Percentiles rank a stretch among this genome's conserved stretches.
These are phyloP conservation scores for Xylaria sp. DNA, from an alignment of 2,329 filamentous ascomycete genomes.

Conservation along the genomic window DNA sequence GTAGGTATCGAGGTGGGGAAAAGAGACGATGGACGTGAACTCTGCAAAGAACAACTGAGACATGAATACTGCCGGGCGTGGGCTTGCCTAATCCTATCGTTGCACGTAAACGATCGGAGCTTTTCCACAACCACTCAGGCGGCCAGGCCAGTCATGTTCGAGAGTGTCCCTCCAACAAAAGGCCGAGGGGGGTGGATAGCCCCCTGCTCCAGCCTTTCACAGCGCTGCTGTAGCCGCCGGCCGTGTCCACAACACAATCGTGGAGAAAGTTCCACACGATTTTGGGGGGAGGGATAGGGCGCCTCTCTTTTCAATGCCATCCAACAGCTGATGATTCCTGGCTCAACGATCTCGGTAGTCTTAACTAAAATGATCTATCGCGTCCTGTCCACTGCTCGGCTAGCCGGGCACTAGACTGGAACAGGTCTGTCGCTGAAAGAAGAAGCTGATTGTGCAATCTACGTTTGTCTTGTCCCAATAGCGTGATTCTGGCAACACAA, in stretches of 20 bases:
- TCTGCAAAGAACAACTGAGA: slow-evolving; percentile 39
- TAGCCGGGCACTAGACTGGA: slow-evolving; percentile 37
- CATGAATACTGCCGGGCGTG: slow-evolving; percentile 46
- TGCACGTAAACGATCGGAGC: slow-evolving; percentile 49
- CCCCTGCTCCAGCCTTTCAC: slow-evolving; percentile 55
- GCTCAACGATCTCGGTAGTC: slow-evolving; percentile 41
- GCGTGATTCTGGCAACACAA: slow-evolving; percentile 36
- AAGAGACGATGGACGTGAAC: slow-evolving; percentile 25
- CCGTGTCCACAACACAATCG: slow-evolving; percentile 44
- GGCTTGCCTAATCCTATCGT: slow-evolving; percentile 46
- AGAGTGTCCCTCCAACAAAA: slow-evolving; percentile 47
- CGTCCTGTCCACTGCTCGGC: slow-evolving; percentile 34
- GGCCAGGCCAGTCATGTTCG: slow-evolving; percentile 37
- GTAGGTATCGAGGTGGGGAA: slow-evolving; percentile 28
- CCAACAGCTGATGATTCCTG: slow-evolving; percentile 41
- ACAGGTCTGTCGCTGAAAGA: slow-evolving; percentile 30
- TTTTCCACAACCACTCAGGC: slow-evolving; percentile 46
- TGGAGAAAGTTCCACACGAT: slow-evolving; percentile 46
- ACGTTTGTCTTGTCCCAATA: slow-evolving; percentile 26
- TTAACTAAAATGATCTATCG: slow-evolving; percentile 33
- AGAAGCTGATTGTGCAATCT: slow-evolving; percentile 33
- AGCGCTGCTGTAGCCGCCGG: slow-evolving; percentile 57
- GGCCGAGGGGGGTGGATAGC: slow-evolving; percentile 47
- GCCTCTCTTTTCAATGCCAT: slow-evolving; percentile 31
- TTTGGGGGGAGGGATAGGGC: slow-evolving; percentile 40